Percentiles rank a stretch among this genome's conserved stretches.
Conservation (phyloP, 331 rosid genomes). For the Stylosanthes scabra region DNA sequence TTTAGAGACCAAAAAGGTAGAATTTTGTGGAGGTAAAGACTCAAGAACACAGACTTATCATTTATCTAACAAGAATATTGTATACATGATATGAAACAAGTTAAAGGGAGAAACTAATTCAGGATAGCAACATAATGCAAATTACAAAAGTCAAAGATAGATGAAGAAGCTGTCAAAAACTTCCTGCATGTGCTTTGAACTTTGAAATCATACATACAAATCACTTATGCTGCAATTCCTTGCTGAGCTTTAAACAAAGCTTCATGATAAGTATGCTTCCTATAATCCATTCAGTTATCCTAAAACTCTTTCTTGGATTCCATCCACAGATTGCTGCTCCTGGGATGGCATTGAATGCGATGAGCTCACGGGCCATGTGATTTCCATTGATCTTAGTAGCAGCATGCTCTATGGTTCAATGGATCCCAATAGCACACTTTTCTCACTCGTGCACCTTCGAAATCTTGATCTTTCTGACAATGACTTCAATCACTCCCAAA, state of each 20-base stretch:
- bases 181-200: neutral
- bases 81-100: too few species aligned
- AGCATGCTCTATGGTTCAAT: constrained; percentile 37
- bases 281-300: neutral
- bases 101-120: too few species aligned
- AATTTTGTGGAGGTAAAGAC: too few species aligned
- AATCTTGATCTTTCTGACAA: constrained; percentile 36
- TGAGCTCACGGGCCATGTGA: constrained; percentile 30
- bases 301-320: constrained; percentile 5
- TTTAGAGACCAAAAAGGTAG: too few species aligned
- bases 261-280: neutral
- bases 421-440: constrained; percentile 38
- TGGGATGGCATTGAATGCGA: constrained; percentile 46
- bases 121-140: too few species aligned
- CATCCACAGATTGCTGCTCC: constrained; percentile 35
- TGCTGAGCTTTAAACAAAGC: too few species aligned
- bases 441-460: constrained; percentile 35
- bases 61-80: too few species aligned
- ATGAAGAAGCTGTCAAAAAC: too few species aligned
- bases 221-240: too few species aligned
- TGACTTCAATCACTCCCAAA: constrained; percentile 28
- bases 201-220: too few species aligned
- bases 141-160: too few species aligned
- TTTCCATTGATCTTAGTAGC: constrained; percentile 28
- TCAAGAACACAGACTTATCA: too few species aligned